These are phyloP conservation scores for Wickerhamiella brachini DNA, from an alignment of 805 yeast genomes.

Conservation along the genomic window DNA sequence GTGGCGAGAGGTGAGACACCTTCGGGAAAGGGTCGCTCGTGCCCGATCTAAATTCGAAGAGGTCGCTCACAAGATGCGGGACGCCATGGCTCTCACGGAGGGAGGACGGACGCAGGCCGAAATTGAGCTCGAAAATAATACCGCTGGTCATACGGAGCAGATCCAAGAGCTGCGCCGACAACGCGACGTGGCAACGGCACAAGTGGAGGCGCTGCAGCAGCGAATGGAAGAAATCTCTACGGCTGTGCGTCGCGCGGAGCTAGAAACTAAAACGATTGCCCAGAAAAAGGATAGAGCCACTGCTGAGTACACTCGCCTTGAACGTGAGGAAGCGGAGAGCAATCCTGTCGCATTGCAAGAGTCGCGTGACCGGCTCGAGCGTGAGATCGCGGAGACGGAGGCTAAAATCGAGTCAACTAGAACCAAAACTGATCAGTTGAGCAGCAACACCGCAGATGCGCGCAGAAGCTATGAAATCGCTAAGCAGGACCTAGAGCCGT, in stretches of 20 bases:
- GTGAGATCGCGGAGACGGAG: slow-evolving; percentile 2
- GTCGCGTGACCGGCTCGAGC: slow-evolving; percentile 3
- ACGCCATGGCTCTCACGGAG: background rate
- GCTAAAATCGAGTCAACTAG: background rate
- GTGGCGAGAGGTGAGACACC: background rate
- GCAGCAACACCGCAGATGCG: background rate
- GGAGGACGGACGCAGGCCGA: background rate
- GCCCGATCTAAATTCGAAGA: background rate
- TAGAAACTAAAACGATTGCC: background rate
- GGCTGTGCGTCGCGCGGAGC: background rate
- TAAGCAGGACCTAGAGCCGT: slow-evolving; percentile 12
- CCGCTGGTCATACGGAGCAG: background rate
- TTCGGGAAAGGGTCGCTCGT: background rate
- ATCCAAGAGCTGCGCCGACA: background rate
- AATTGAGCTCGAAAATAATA: background rate
- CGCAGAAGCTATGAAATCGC: background rate
- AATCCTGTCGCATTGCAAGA: background rate
- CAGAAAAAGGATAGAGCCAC: background rate
- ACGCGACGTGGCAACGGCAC: background rate
- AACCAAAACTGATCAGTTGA: slow-evolving; percentile 13
- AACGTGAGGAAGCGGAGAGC: background rate
- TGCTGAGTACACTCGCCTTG: background rate
- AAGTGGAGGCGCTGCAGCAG: background rate
- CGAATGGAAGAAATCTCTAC: background rate
- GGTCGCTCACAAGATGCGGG: background rate